Percentiles rank a stretch among this genome's conserved stretches.
These are phyloP conservation scores for Juglanconis juglandina DNA, from an alignment of 2,329 filamentous ascomycete genomes.

Conservation along the genomic window DNA sequence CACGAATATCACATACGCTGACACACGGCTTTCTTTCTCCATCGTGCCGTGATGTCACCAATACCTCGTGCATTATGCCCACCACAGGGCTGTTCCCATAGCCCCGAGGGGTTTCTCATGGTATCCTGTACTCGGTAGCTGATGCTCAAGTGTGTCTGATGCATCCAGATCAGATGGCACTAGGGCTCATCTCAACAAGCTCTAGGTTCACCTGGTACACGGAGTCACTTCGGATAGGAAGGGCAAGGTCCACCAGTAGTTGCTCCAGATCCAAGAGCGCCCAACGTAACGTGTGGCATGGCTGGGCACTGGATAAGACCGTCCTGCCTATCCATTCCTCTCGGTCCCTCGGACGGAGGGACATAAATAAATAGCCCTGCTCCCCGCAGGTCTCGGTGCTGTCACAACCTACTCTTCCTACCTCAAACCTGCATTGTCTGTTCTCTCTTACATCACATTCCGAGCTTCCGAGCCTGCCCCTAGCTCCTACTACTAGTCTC, in stretches of 20 bases:
- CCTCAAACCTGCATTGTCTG: background rate
- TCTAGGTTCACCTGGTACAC: conserved; percentile 1
- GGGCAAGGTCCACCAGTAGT: background rate
- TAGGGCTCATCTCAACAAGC: background rate
- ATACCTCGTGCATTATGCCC: background rate
- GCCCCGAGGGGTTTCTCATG: background rate
- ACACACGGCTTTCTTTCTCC: background rate
- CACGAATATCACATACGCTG: too few species aligned
- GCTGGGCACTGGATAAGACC: background rate
- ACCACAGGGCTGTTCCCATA: background rate
- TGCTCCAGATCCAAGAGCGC: background rate
- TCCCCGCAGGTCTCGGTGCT: background rate
- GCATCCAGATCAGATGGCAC: background rate
- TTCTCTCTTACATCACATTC: background rate
- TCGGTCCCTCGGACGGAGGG: background rate
- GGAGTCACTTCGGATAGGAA: background rate
- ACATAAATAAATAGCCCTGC: conserved; percentile 14
- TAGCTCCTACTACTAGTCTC: background rate
- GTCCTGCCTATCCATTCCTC: background rate
- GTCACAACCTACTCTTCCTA: background rate
- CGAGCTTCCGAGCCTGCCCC: background rate
- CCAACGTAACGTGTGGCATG: background rate
- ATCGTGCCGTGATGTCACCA: background rate
- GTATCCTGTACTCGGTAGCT: background rate
- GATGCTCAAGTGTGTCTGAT: background rate